Evolutionary conservation across 805 yeast genomes (phyloP).

Genomic region (Ogataea methylovora): DNA sequence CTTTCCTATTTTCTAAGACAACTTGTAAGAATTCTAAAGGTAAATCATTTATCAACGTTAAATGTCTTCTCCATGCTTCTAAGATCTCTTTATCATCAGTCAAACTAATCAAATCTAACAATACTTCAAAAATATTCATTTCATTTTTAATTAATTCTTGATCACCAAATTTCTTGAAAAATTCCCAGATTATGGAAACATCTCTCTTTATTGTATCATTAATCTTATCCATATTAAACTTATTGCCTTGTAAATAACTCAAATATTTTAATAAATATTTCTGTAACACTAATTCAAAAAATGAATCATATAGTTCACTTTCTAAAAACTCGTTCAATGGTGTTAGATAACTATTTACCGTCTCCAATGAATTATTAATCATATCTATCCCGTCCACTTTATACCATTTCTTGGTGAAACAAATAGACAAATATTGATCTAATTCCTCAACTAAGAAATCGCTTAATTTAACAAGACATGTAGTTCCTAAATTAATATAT

Average conservation of each 20-base stretch:
- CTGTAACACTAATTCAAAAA: conserved; percentile 27
- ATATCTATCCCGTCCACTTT: conserved; percentile 14
- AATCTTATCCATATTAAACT: conserved; percentile 21
- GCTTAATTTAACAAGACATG: conserved; percentile 18
- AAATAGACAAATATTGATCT: conserved; percentile 12
- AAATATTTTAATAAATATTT: conserved; percentile 31
- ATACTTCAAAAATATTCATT: conserved; percentile 42
- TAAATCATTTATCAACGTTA: conserved; percentile 55
- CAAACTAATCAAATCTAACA: conserved; percentile 48
- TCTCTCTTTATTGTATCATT: conserved; percentile 53
- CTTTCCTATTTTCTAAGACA: conserved; percentile 47
- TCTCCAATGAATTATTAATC: conserved; percentile 17
- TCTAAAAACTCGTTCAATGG: conserved; percentile 22
- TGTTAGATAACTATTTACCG: conserved; percentile 19
- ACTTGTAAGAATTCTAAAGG: conserved; percentile 64
- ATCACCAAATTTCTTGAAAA: conserved; percentile 39
- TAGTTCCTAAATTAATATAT: conserved; percentile 17
- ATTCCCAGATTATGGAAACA: conserved; percentile 45
- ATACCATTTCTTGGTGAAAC: conserved; percentile 22
- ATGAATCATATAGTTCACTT: conserved; percentile 21
- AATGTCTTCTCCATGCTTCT: conserved; percentile 25
- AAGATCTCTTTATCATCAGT: conserved; percentile 38
- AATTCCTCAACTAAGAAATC: conserved; percentile 19
- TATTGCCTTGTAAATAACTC: conserved; percentile 13
- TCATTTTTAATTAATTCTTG: conserved; percentile 13